Conservation (phyloP, 345 rosid species). For the Hibiscus mutabilis region DNA sequence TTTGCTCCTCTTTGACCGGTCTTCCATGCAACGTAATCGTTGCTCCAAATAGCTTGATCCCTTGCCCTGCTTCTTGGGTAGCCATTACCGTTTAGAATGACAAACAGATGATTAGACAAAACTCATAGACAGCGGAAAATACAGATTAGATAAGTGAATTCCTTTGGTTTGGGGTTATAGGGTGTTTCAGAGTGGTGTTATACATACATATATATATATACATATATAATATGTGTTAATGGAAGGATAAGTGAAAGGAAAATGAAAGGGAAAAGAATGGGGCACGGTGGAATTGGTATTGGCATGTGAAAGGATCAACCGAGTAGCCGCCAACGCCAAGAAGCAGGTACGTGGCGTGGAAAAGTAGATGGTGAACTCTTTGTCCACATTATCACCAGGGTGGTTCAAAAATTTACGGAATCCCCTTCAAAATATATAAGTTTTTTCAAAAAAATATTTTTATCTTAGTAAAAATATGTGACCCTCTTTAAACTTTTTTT, state of each 20-base stretch:
- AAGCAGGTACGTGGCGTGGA: too few species aligned
- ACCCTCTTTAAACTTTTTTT: too few species aligned
- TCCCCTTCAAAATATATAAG: too few species aligned
- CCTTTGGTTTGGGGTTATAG: conserved; percentile 5
- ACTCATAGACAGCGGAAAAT: not conserved
- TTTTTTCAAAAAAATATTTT: too few species aligned
- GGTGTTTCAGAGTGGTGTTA: conserved; percentile 6
- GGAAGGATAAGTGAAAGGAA: conserved; percentile 2
- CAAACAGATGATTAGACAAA: not conserved
- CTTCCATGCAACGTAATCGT: conserved; percentile 57
- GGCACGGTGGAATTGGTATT: not conserved
- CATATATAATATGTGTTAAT: too few species aligned
- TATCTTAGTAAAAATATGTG: too few species aligned
- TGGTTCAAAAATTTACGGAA: too few species aligned
- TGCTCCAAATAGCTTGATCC: conserved; percentile 81
- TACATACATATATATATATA: not conserved
- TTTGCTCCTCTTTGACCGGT: conserved; percentile 31
- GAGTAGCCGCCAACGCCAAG: too few species aligned
- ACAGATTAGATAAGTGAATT: not conserved
- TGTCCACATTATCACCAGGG: too few species aligned
- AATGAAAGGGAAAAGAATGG: not conserved
- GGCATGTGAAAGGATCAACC: not conserved
- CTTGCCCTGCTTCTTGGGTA: conserved; percentile 33
- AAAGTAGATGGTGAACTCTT: too few species aligned
- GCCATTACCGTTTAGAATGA: conserved; percentile 34